Evolutionary conservation across 2,329 filamentous ascomycete species (phyloP).

Genomic region (Dothidotthia symphoricarpi): DNA sequence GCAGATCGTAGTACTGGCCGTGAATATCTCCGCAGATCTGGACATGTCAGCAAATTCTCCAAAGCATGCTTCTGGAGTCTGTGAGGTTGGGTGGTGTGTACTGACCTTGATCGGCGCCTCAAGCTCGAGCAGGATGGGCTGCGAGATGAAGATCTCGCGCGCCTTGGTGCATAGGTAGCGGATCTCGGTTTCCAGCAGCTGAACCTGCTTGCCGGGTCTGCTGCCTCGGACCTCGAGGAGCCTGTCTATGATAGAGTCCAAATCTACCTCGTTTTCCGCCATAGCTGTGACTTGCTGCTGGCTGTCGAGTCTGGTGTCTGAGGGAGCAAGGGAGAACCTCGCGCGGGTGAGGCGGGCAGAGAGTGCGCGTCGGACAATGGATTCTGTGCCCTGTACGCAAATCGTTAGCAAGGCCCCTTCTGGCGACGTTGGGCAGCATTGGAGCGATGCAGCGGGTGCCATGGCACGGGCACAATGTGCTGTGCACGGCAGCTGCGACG

Average conservation of each 20-base stretch:
- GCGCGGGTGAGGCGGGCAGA: slow-evolving; percentile 29
- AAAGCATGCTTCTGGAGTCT: slow-evolving; percentile 2
- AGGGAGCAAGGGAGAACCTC: slow-evolving; percentile 38
- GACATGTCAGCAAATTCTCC: slow-evolving; percentile 14
- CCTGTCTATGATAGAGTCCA: slow-evolving; percentile 99
- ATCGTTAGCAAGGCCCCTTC: slow-evolving; percentile 22
- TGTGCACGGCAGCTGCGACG: slow-evolving; percentile 7
- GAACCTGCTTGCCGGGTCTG: slow-evolving; percentile 96
- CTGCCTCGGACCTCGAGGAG: slow-evolving; percentile 96
- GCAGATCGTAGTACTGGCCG: slow-evolving; percentile 97
- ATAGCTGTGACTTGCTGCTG: slow-evolving; percentile 53
- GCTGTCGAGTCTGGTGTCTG: slow-evolving; percentile 19
- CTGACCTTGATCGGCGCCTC: slow-evolving; percentile 98
- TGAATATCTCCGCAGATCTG: slow-evolving; percentile 99
- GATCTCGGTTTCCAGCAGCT: slow-evolving; percentile 94
- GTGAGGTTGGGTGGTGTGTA: slow-evolving; percentile 9
- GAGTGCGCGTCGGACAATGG: slow-evolving; percentile 26
- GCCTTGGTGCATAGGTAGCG: slow-evolving; percentile 97
- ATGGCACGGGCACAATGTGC: slow-evolving; percentile 14
- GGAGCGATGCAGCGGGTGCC: slow-evolving; percentile 14
- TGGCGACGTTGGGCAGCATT: slow-evolving; percentile 8
- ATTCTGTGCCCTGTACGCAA: slow-evolving; percentile 18
- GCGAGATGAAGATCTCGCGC: slow-evolving; percentile 98
- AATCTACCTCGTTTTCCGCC: slow-evolving; percentile 89
- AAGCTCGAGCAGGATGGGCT: slow-evolving; percentile 94